Evolutionary conservation across 2,329 filamentous ascomycete species (phyloP), one percentile per base, ranked within the genome.

Genomic region (Aspergillus costaricaensis): DNA sequence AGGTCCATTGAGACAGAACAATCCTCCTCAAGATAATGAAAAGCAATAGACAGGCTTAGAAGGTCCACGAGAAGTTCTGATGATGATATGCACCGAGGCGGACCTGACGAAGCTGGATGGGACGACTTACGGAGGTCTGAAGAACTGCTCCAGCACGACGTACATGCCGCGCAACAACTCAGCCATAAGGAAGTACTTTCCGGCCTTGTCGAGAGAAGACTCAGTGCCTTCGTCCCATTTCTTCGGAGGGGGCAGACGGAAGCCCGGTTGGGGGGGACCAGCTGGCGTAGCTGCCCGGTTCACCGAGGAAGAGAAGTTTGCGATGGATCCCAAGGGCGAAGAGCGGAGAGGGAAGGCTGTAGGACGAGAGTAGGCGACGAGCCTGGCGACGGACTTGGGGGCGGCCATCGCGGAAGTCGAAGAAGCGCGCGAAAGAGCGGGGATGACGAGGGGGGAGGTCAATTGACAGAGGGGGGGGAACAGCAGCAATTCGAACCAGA

Each of bases 131-230:
- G 95, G 93, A 81, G 94, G 92, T 79, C 95, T 85, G 84, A 99
- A 98, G 86, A 90, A 99, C 83, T 99, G 94, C 86, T 99, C 95
- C 75, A 99, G 77, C 79, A 95, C 87, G 68, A 99, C 88, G 76
- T 97, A 99, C 95, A 99, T 98, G 79, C 95, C 95, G 74, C 95
- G 88, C 77, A 91, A 85, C 90, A 98, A 95, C 85, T 99, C 95
- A 57, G 91, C 88, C 84, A 98, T 82, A 76, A 99, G 85, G 81
- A 99, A 99, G 84, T 92, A 98, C 77, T 93, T 95, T 70, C 91
- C 92, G 65, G 92, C 84, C 77, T 89, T 90, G 80, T 97, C 92
- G 69, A 96, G 81, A 38, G 90, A 86, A 66, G 84, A 87, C 76
- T 96, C 92, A 64, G 85, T 83, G 66, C 88, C 85, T 78, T 96